These are phyloP conservation scores for Botrytis pseudocinerea DNA, from an alignment of 2,329 filamentous ascomycete genomes.

Conservation along the genomic window DNA sequence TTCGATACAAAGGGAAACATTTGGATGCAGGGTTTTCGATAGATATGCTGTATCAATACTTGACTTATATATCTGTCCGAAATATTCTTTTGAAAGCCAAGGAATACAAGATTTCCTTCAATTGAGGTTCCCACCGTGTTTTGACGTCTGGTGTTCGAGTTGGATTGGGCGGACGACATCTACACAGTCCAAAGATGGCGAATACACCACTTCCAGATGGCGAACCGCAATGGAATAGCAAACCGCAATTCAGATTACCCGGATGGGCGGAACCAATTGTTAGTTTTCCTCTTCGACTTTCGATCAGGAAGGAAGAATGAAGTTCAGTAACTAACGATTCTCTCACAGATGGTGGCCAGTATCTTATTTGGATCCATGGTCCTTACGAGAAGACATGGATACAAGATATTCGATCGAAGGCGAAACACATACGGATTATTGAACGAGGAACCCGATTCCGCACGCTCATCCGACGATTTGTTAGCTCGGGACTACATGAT, in stretches of 20 bases:
- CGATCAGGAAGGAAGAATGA: neutral
- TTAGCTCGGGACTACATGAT: slow-evolving; percentile 37
- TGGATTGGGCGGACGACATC: slow-evolving; percentile 1
- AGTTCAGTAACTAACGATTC: neutral
- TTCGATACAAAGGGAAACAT: slow-evolving; percentile 3
- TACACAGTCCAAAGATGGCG: slow-evolving; percentile 5
- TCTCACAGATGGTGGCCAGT: slow-evolving; percentile 39
- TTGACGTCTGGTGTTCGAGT: neutral
- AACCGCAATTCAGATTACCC: slow-evolving; percentile 39
- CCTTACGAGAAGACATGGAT: slow-evolving; percentile 36
- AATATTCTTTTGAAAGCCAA: neutral
- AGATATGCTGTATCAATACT: neutral
- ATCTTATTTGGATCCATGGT: slow-evolving; percentile 40
- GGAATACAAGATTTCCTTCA: neutral
- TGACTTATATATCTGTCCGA: neutral
- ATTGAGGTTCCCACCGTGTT: neutral
- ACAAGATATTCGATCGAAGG: slow-evolving; percentile 32
- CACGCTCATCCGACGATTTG: slow-evolving; percentile 39
- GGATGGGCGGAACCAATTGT: slow-evolving; percentile 42
- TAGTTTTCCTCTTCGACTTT: slow-evolving; percentile 18
- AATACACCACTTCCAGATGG: slow-evolving; percentile 9
- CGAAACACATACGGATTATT: slow-evolving; percentile 30
- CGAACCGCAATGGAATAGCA: slow-evolving; percentile 40
- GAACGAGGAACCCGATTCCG: slow-evolving; percentile 35
- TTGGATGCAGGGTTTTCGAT: neutral